Evolutionary conservation across 805 yeast species (phyloP).

Genomic region (Monosporozyma unispora): DNA sequence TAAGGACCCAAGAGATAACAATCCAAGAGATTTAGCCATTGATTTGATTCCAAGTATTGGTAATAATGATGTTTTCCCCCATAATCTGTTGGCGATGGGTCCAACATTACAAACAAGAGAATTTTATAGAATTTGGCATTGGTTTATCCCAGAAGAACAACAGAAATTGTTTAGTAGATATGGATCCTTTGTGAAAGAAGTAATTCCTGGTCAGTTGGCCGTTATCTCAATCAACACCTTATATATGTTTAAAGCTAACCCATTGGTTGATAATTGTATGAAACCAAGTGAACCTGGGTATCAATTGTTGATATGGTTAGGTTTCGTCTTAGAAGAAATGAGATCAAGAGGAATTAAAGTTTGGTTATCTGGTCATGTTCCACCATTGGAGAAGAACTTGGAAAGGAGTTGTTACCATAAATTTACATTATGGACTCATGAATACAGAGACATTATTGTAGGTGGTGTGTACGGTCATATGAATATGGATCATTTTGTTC

Average conservation of each 20-base stretch:
- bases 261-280: slow-evolving; percentile 76
- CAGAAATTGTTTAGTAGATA: slow-evolving; percentile 66
- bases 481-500: slow-evolving; percentile 81
- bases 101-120: slow-evolving; percentile 85
- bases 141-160: slow-evolving; percentile 69
- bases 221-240: slow-evolving; percentile 71
- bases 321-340: slow-evolving; percentile 62
- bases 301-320: slow-evolving; percentile 67
- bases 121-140: slow-evolving; percentile 62
- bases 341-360: slow-evolving; percentile 70
- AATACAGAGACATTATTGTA: slow-evolving; percentile 71
- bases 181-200: slow-evolving; percentile 65
- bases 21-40: slow-evolving; percentile 39
- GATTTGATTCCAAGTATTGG: slow-evolving; percentile 66
- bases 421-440: slow-evolving; percentile 72
- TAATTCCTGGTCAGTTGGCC: slow-evolving; percentile 72
- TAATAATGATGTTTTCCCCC: slow-evolving; percentile 85
- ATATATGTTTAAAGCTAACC: slow-evolving; percentile 66
- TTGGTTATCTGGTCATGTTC: slow-evolving; percentile 85
- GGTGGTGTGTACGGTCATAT: slow-evolving; percentile 85
- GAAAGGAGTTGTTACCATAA: slow-evolving; percentile 67
- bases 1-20: slow-evolving; percentile 36
- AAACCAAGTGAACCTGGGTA: slow-evolving; percentile 69
- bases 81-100: slow-evolving; percentile 75
- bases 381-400: slow-evolving; percentile 71